Conservation (phyloP, 116 monocot species). For the Dioscorea cayenensis region DNA sequence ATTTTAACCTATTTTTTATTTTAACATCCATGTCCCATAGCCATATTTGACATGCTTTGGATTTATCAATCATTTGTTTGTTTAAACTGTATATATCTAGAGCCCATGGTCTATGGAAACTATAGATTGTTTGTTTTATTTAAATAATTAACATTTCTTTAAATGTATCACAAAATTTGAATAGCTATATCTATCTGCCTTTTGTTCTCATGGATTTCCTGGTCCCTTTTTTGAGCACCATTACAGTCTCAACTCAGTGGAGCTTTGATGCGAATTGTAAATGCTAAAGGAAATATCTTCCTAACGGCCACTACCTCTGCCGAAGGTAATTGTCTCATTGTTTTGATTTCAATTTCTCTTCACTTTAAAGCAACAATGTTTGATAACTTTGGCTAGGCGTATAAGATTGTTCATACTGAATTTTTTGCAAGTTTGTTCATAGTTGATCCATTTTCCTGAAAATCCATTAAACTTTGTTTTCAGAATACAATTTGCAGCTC, state of each 20-base stretch:
- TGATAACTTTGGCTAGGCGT: no score
- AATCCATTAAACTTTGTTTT: background rate
- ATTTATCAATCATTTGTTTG: background rate
- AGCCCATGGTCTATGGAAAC: no score
- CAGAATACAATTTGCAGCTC: conserved; percentile 43
- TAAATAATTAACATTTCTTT: background rate
- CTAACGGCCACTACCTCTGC: conserved; percentile 23
- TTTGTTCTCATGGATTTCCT: background rate
- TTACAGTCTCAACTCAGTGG: conserved; percentile 34
- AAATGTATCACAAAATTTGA: background rate
- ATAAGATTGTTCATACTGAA: no score
- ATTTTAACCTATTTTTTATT: no score
- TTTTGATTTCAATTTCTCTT: no score
- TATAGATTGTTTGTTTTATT: background rate
- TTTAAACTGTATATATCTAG: background rate
- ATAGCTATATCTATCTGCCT: background rate
- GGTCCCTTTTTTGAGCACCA: background rate
- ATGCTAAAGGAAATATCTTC: conserved; percentile 35
- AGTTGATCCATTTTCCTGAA: background rate
- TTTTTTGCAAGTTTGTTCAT: no score
- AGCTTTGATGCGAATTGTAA: conserved; percentile 39
- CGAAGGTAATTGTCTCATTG: conserved; percentile 19
- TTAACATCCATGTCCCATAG: background rate
- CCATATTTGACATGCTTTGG: background rate
- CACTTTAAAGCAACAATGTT: no score